Base-by-base conservation (phyloP, 1,284 basidiomycete species). In the Somion occarium region DNA sequence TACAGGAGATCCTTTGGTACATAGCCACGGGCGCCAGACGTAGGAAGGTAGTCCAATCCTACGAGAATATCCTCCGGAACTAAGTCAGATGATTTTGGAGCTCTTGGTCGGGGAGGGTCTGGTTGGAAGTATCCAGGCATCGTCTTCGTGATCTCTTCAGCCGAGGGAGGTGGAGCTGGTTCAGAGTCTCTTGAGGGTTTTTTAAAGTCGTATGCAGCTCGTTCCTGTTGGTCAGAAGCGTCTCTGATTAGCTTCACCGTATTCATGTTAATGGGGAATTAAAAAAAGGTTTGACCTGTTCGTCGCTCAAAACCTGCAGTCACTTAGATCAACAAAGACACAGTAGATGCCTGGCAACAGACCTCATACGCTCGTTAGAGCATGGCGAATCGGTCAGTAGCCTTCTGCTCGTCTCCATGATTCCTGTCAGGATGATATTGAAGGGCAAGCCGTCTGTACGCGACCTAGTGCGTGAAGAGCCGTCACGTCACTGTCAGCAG, bases 301-400 rank as follows among this genome's bases (percentile, higher is more conserved):
- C 85, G 64, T 93, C 91, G 58, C 85, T 88, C 34, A 92, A 73
- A 52, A 90, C 80, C 86, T 88, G 50, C 22, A 11, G 11, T 11
- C n/a, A n/a, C 34, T 37, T n/a, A 37, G 34, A 11, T n/a, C 9
- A n/a, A 9, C 34, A 37, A 11, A 9, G 34, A 11, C 34, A 37
- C n/a, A 11, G 34, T 37, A 18, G 20, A 39, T 19, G 15, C 18
- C 38, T 27, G 22, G 41, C 54, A n/a, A n/a, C 65, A 49, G 53
- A 83, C 91, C 76, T 95, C 92, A 63, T 95, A 95, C 0, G 93
- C 93, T 59, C 91, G 88, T 60, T 94, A 91, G 11, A 97, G 71
- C 50, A 80, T 72, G n/a, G 91, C 83, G 66, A 97, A 97, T 38
- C 84, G 77, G 61, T 85, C 76, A 0, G 91, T 95, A 0, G 93